A percentile compares a stretch with the other conserved stretches of the same genome.
phyloP scores from a whole-genome alignment of 2,329 filamentous ascomycete genomes.

The Epichloe bromicola region DNA sequence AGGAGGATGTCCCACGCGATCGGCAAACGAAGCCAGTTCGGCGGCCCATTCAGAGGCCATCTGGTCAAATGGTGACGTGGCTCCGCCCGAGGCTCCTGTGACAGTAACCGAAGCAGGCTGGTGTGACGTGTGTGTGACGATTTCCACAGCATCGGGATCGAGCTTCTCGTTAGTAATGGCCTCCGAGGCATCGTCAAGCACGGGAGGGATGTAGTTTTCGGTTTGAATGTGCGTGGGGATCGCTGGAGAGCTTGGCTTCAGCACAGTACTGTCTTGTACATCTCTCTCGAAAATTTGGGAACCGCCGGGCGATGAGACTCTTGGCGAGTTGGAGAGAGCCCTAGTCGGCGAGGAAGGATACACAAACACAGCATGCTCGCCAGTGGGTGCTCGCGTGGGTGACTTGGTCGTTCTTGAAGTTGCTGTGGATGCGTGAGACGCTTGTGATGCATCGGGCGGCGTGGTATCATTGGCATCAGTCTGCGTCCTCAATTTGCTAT shows the following conservation, averaged over 20 bases:
- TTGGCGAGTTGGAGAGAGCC: slow-evolving; percentile 57
- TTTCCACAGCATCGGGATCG: slow-evolving; percentile 82
- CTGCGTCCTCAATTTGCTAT: slow-evolving; percentile 25
- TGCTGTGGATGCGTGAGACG: slow-evolving; percentile 1
- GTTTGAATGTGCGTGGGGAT: slow-evolving; percentile 89
- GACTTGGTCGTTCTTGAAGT: slow-evolving; percentile 23
- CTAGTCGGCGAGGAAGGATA: slow-evolving; percentile 52
- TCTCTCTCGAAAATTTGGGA: slow-evolving; percentile 87
- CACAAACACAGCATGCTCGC: slow-evolving; percentile 28
- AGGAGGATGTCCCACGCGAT: slow-evolving; percentile 28
- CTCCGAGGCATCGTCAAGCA: slow-evolving; percentile 79
- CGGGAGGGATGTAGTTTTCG: slow-evolving; percentile 85
- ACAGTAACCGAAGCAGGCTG: slow-evolving; percentile 64
- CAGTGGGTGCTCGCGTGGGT: slow-evolving; percentile 15
- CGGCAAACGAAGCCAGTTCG: slow-evolving; percentile 41
- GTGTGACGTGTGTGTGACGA: slow-evolving; percentile 75
- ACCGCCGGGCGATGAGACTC: slow-evolving; percentile 63
- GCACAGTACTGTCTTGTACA: slow-evolving; percentile 64
- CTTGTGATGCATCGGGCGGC: slow-evolving; percentile 11
- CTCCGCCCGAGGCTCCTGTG: slow-evolving; percentile 28
- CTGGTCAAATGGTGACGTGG: slow-evolving; percentile 25
- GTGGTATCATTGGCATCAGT: slow-evolving; percentile 21
- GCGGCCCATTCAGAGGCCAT: slow-evolving; percentile 40
- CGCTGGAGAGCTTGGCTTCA: slow-evolving; percentile 64
- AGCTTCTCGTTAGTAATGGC: slow-evolving; percentile 81